phyloP scores from a whole-genome alignment of 164 flowering plant species.

The Aristolochia californica region DNA sequence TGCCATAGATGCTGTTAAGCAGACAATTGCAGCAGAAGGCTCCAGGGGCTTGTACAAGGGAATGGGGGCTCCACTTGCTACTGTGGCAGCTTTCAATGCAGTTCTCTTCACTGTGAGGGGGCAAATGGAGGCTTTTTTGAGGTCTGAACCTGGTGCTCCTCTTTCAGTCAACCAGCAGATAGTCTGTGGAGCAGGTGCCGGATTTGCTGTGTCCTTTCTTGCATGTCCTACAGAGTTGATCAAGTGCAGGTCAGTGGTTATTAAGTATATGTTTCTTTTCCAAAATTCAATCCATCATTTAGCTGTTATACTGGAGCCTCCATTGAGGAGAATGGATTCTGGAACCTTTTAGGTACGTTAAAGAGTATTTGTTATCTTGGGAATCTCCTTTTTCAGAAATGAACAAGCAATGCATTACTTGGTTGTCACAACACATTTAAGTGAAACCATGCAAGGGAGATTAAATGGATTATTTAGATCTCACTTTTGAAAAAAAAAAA shows the following conservation, averaged over 20 bases:
- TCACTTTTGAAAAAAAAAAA: no score
- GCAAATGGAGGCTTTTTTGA: conserved; percentile 71
- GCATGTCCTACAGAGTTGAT: conserved; percentile 96
- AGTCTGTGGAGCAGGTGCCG: conserved; percentile 86
- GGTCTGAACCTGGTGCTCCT: conserved; percentile 72
- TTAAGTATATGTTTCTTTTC: neutral
- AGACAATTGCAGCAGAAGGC: conserved; percentile 87
- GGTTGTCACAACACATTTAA: no score
- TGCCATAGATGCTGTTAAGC: conserved; percentile 89
- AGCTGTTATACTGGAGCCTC: no score
- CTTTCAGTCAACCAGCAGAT: conserved; percentile 72
- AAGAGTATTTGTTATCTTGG: no score
- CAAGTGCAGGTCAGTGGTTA: conserved; percentile 73
- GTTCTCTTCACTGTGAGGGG: conserved; percentile 89
- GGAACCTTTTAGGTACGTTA: no score
- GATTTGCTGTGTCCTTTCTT: conserved; percentile 81
- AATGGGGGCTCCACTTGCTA: conserved; percentile 99
- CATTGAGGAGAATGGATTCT: no score
- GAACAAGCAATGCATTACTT: neutral
- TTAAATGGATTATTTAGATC: no score
- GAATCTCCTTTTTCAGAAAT: no score
- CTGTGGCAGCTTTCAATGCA: conserved; percentile 96
- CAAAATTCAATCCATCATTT: no score
- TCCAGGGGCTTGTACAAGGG: conserved; percentile 82
- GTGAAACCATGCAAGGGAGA: no score